Conservation (phyloP, 768 basidiomycete species). For the Suillus alpinus region DNA sequence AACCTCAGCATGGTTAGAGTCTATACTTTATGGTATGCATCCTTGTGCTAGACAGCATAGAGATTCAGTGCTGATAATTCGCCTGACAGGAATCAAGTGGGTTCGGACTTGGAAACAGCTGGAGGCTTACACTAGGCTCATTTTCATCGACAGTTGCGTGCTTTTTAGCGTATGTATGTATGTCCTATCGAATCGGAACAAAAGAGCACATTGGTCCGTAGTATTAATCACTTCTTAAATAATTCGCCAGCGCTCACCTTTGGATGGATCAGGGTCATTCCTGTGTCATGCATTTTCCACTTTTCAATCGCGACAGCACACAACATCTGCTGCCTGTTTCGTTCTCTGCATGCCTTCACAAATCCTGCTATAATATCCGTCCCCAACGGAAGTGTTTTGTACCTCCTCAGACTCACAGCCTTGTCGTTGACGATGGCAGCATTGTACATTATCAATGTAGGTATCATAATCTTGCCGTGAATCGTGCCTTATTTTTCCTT, state of each 20-base stretch:
- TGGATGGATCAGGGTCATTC: background rate
- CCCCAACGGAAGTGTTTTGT: background rate
- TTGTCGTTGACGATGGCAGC: background rate
- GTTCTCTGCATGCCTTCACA: background rate
- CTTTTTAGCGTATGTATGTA: slow-evolving; percentile 1
- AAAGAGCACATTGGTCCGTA: slow-evolving; percentile 1
- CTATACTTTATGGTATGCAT: background rate
- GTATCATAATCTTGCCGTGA: background rate
- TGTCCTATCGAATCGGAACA: background rate
- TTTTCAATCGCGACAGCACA: slow-evolving; percentile 4
- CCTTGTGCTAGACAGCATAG: background rate
- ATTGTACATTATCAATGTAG: background rate
- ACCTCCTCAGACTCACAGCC: background rate
- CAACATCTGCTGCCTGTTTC: background rate
- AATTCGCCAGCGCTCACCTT: background rate
- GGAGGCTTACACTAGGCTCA: background rate
- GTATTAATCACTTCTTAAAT: background rate
- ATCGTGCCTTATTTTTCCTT: background rate
- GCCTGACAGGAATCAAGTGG: slow-evolving; percentile 1
- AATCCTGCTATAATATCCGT: background rate
- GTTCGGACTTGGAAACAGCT: background rate
- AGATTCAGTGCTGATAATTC: background rate
- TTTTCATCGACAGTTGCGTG: background rate
- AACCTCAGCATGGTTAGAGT: slow-evolving; percentile 3
- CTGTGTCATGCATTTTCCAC: background rate